Conservation (phyloP, 1,139 yeast species). For the Magnusiomyces clavatus region DNA sequence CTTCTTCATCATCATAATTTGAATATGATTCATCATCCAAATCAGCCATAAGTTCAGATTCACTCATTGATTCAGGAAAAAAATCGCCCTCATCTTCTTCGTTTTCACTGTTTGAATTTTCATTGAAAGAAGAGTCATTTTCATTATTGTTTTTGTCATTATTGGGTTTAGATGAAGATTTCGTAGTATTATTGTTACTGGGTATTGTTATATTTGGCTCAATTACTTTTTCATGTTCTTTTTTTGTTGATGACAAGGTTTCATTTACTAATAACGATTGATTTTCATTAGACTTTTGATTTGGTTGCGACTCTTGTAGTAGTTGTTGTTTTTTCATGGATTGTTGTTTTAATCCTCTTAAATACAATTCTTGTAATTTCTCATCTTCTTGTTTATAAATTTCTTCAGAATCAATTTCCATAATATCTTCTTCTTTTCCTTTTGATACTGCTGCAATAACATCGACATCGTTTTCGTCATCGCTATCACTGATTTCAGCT, state of each 20-base stretch:
- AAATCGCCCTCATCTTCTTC: conserved; percentile 16
- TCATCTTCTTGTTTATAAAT: no score
- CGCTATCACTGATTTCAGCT: conserved; percentile 1
- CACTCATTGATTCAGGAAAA: conserved; percentile 16
- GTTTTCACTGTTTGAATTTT: conserved; percentile 4
- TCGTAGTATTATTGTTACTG: no score
- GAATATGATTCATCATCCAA: neutral
- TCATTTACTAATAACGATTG: conserved; percentile 12
- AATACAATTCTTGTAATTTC: no score
- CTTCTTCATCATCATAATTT: conserved; percentile 2
- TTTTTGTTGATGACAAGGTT: conserved; percentile 5
- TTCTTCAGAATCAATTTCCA: no score
- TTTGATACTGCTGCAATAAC: neutral
- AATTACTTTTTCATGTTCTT: neutral
- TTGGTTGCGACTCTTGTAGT: neutral
- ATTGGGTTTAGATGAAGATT: no score
- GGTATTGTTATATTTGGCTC: no score
- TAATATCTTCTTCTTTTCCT: no score
- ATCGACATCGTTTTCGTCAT: neutral
- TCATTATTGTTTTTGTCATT: neutral
- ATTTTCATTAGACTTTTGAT: neutral
- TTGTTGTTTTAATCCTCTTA: neutral
- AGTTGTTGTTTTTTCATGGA: neutral
- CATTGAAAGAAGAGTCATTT: conserved; percentile 1
- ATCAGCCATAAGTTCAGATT: neutral